Evolutionary conservation across 176 grass and related monocot genomes (phyloP), one percentile per base, ranked within the genome.

Genomic region (Ensete ventricosum): DNA sequence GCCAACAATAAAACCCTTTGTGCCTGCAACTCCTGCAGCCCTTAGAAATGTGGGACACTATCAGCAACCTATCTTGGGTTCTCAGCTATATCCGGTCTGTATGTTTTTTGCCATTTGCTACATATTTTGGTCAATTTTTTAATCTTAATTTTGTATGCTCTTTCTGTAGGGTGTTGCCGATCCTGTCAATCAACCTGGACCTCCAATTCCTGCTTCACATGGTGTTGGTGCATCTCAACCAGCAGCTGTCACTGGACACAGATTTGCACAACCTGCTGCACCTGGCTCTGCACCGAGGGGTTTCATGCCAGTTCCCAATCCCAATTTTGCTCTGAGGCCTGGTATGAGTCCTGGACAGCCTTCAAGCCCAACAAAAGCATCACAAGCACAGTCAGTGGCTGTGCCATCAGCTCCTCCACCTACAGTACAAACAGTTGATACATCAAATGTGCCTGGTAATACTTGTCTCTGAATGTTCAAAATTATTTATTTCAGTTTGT

Each of bases 31-130:
- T 19, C 59, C 78, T 70, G 54, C 74, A 13, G 71, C 86, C 80
- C 88, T 99, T 2, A 94, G 83, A 91, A 94, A 99, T 54, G 78
- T 87, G 19, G 95, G 91, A 72, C 88, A 99, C 75, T 99, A 99
- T 80, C 90, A 99, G 16, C 95, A 94, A 81, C 90, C 76, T 72
- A 88, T 82, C 69, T 84, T 99, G 81, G 95, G 86, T 62, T 91
- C 95, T 74, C 95, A 99, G 76, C 81, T 99, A 50, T 99, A 88
- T 81, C 76, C 81, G 19, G 95, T 99, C 55, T 67, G 86, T 89
- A 65, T 73, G 79, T 69, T 75, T 59, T 70, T 75, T 48, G 64
- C 8, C n/a, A 52, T 69, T 57, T 55, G 2, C n/a, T 69, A 11
- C 19, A 1, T 43, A 63, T 65, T 50, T 26, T 52, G 64, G 20